Evolutionary conservation across 2,329 filamentous ascomycete genomes (phyloP).

Genomic region (Diaporthe nobilis): DNA sequence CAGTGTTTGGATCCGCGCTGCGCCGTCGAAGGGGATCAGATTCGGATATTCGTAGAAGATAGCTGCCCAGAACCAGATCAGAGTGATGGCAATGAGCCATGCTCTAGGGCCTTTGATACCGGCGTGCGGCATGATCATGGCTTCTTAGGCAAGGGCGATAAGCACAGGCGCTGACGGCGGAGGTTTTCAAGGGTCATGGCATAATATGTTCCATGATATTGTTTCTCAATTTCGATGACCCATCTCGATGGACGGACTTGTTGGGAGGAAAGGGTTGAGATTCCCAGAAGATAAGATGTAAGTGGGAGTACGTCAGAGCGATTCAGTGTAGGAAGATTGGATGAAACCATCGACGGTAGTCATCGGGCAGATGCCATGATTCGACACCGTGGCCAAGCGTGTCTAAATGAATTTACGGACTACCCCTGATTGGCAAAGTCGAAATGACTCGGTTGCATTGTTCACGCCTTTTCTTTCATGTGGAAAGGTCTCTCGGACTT

Average conservation of each 20-base stretch:
- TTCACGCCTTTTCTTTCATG: neutral
- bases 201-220: neutral
- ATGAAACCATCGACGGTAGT: neutral
- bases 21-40: conserved; percentile 1
- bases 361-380: neutral
- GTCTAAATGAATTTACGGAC: neutral
- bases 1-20: neutral
- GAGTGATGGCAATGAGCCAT: neutral
- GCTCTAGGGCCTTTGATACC: neutral
- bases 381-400: neutral
- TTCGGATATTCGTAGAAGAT: conserved; percentile 2
- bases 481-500: neutral
- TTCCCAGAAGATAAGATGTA: neutral
- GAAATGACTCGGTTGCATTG: neutral
- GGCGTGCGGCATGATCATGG: neutral
- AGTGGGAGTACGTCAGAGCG: neutral
- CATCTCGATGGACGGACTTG: neutral
- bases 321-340: neutral
- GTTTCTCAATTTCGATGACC: too few species aligned
- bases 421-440: neutral
- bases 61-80: neutral
- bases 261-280: too few species aligned
- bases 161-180: neutral
- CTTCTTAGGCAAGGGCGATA: neutral
- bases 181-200: neutral